These are phyloP conservation scores for Alternaria hordeiaustralica DNA, from an alignment of 2,329 filamentous ascomycete genomes.

Conservation along the genomic window DNA sequence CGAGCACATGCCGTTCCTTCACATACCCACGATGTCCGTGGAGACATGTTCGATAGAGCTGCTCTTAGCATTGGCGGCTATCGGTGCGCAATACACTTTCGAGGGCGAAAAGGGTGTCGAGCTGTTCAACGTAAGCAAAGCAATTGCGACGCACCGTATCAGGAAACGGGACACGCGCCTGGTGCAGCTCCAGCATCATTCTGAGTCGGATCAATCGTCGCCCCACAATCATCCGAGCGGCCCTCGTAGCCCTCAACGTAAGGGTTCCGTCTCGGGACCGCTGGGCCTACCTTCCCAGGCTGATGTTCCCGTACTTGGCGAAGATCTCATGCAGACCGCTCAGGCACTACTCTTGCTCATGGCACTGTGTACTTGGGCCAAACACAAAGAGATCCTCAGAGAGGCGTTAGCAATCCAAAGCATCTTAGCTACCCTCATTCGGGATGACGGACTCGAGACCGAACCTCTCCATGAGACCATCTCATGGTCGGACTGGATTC, in stretches of 20 bases:
- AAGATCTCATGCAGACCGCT: constrained; percentile 66
- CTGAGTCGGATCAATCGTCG: constrained; percentile 27
- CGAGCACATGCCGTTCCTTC: constrained; percentile 67
- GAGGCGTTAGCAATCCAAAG: constrained; percentile 65
- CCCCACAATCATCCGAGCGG: constrained; percentile 22
- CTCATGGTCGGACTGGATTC: constrained; percentile 61
- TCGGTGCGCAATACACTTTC: constrained; percentile 70
- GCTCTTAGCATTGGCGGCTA: constrained; percentile 69
- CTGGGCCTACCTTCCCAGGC: constrained; percentile 35
- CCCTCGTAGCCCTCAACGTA: constrained; percentile 23
- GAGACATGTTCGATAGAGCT: constrained; percentile 72
- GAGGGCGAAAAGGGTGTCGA: constrained; percentile 60
- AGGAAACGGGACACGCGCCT: constrained; percentile 57
- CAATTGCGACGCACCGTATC: constrained; percentile 61
- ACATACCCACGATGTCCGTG: constrained; percentile 70
- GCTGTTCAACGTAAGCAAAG: constrained; percentile 63
- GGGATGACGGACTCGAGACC: constrained; percentile 59
- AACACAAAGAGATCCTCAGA: constrained; percentile 62
- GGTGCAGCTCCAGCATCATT: constrained; percentile 33
- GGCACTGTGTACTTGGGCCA: constrained; percentile 66
- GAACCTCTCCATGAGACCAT: constrained; percentile 65
- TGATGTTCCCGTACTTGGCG: constrained; percentile 19
- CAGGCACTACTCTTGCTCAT: constrained; percentile 69
- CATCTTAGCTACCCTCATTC: constrained; percentile 61
- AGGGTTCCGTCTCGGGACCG: constrained; percentile 31